Evolutionary conservation across 768 basidiomycete species (phyloP).

Genomic region (Amanita inopinata): DNA sequence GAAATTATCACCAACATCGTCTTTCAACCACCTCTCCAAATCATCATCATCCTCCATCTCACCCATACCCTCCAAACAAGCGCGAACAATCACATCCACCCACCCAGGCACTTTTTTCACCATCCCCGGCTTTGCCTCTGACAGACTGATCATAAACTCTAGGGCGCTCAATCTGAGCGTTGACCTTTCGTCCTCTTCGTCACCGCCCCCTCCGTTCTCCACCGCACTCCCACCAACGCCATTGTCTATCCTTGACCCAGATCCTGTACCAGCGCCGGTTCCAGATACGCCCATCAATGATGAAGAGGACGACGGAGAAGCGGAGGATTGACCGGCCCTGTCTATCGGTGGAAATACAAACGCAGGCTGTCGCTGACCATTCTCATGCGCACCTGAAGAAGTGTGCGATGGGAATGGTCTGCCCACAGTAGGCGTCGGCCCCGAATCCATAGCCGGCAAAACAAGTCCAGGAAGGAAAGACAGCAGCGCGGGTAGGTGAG

Average conservation of each 20-base stretch:
- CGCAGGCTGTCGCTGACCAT: conserved; percentile 22
- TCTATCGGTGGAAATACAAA: conserved; percentile 31
- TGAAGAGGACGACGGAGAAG: conserved; percentile 20
- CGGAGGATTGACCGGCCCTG: conserved; percentile 10
- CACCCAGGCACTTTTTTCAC: conserved; percentile 61
- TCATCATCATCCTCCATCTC: conserved; percentile 49
- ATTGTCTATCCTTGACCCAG: no score
- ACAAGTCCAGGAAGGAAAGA: conserved; percentile 63
- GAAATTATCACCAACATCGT: conserved; percentile 76
- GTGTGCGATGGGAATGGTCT: conserved; percentile 29
- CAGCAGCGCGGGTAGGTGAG: conserved; percentile 59
- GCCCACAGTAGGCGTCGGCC: conserved; percentile 40
- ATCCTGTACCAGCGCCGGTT: neutral
- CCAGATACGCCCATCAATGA: neutral
- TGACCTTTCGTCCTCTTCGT: conserved; percentile 55
- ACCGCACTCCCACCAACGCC: conserved; percentile 11
- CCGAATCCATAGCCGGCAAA: conserved; percentile 44
- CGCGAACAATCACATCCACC: conserved; percentile 60
- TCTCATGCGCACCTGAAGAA: conserved; percentile 1
- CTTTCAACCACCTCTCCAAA: conserved; percentile 54
- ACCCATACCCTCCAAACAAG: conserved; percentile 76
- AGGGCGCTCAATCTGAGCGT: conserved; percentile 65
- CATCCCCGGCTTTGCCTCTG: conserved; percentile 64
- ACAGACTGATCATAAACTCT: conserved; percentile 78
- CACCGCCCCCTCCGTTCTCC: conserved; percentile 18